A percentile compares a stretch with the other conserved stretches of the same genome.
These are phyloP conservation scores for Naganishia vaughanmartiniae DNA, from an alignment of 768 basidiomycete species.

Conservation along the genomic window DNA sequence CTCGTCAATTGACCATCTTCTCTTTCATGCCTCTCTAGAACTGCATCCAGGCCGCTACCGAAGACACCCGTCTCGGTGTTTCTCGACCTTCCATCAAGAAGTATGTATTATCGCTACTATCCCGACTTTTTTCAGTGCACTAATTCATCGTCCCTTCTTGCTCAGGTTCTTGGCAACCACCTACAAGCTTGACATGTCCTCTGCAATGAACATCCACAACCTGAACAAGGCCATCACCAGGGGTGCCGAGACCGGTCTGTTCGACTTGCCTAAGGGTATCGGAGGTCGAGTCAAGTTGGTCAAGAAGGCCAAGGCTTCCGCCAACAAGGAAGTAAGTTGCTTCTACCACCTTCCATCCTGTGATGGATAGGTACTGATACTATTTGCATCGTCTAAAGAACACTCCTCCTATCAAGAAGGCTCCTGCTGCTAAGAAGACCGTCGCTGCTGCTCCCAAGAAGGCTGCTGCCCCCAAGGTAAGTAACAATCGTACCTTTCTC, in stretches of 20 bases:
- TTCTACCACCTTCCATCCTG: conserved; percentile 7
- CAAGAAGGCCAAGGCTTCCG: conserved; percentile 39
- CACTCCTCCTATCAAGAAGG: conserved; percentile 52
- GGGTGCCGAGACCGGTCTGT: conserved; percentile 79
- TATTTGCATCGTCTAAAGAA: background rate
- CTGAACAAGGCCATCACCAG: conserved; percentile 74
- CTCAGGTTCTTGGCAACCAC: conserved; percentile 74
- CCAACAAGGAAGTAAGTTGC: conserved; percentile 64
- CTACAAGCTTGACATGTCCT: conserved; percentile 76
- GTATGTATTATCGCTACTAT: conserved; percentile 54
- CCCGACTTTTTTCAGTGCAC: conserved; percentile 21
- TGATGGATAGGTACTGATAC: background rate
- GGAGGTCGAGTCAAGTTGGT: conserved; percentile 50
- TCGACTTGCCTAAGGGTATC: conserved; percentile 82
- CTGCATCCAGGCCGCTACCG: conserved; percentile 66
- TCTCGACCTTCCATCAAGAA: conserved; percentile 79
- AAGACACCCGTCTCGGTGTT: conserved; percentile 68
- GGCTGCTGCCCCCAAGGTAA: conserved; percentile 33
- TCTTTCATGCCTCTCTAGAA: conserved; percentile 57
- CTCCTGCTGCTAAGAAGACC: conserved; percentile 48
- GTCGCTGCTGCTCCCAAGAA: conserved; percentile 43
- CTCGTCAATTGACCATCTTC: background rate
- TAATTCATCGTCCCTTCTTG: background rate
- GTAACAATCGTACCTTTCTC: background rate
- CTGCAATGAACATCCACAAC: conserved; percentile 70